Base-by-base conservation (phyloP, 2,329 filamentous ascomycete species). In the Davidsoniella neocaledoniae region DNA sequence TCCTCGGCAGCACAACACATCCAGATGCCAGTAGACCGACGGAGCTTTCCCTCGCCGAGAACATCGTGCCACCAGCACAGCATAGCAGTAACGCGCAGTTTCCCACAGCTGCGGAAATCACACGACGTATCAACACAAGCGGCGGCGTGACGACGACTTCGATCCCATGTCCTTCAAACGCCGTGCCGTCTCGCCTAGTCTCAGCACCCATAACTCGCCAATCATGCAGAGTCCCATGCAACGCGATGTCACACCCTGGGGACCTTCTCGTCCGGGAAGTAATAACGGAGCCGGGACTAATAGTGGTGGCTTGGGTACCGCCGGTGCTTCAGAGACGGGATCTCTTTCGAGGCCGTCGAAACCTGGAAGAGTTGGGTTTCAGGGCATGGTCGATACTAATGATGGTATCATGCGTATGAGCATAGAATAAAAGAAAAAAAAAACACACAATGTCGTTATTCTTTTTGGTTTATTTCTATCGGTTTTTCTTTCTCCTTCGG, bases 321-420 rank as follows among this genome's bases (percentile, higher is more conserved):
- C 42, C 55, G 71, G 69, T 51, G 62, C 26, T 63, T 56, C 43
- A 55, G 59, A 52, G 51, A 56, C 58, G 42, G 59, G 59, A 21
- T 38, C 66, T 69, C 8, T 58, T 55, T 10, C 46, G 73, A 72
- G 51, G 70, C 74, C 9, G 63, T 68, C 57, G 68, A 70, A 72
- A 57, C 74, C 72, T 61, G 81, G 70, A 55, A 65, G 85, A 33
- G 71, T 94, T 12, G 86, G 86, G 7, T 73, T 93, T 57, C 88
- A 95, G 64, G 86, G 88, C 1, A 95, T 96, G 88, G 83, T 77
- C 16, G 90, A 95, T 64, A 90, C 90, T n/a, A 86, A 86, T 61
- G 90, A 95, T 62, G 85, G 87, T 1, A 72, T 95, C 56, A 94
- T 94, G 82, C 87, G 90, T 58, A 91, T 96, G 84, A 94, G 85